phyloP scores from a whole-genome alignment of 1,284 basidiomycete species.

The Papiliotrema nemorosa region DNA sequence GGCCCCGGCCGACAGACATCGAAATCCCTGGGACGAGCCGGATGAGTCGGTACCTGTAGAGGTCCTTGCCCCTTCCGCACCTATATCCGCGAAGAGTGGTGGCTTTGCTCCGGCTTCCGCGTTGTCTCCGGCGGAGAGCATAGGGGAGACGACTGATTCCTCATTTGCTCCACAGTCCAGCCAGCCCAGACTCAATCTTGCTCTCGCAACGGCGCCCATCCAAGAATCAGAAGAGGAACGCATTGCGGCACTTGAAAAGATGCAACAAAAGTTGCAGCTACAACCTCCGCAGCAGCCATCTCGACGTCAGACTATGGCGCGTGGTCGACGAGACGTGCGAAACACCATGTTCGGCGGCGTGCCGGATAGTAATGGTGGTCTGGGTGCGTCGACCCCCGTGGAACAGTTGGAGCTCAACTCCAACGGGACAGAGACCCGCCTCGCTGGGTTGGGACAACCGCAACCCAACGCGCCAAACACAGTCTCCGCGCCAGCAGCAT shows the following conservation, averaged over 20 bases:
- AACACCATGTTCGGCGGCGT: constrained; percentile 48
- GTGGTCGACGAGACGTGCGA: constrained; percentile 52
- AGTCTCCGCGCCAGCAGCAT: no score
- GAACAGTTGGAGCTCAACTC: background rate
- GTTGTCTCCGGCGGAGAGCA: constrained; percentile 21
- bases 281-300: constrained; percentile 29
- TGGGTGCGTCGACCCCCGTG: no score
- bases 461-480: no score
- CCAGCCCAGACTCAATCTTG: constrained; percentile 38
- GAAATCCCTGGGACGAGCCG: constrained; percentile 51
- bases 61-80: constrained; percentile 1
- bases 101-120: constrained; percentile 17
- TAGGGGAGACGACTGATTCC: no score
- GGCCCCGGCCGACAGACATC: constrained; percentile 53
- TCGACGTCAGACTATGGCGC: constrained; percentile 47
- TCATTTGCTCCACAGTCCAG: no score
- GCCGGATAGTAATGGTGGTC: constrained; percentile 2
- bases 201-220: constrained; percentile 49
- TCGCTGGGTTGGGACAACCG: no score
- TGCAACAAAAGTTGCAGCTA: constrained; percentile 51
- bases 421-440: no score
- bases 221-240: constrained; percentile 51
- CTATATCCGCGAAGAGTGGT: constrained; percentile 4
- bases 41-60: constrained; percentile 25
- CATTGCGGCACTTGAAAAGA: constrained; percentile 51